Evolutionary conservation across 441 rosid species (phyloP), one percentile per base, ranked within the genome.

Genomic region (Brassica hybrid): DNA sequence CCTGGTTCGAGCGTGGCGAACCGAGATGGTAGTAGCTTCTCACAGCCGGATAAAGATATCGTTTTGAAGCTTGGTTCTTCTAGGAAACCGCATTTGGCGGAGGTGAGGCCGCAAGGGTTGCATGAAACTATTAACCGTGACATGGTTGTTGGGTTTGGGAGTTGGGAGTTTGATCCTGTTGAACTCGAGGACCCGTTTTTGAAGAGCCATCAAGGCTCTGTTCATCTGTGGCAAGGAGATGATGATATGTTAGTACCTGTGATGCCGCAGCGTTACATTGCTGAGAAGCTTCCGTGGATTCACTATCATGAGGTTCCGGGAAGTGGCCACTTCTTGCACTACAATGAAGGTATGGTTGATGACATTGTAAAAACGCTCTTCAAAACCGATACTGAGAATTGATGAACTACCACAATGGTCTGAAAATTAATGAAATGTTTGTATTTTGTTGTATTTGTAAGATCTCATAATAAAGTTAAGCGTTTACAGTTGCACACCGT

Each of bases 181-280:
- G 88, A 84, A 9, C 71, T 89, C 3, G 69, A 27, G 14, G 77
- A 84, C 74, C 89, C 88, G 36, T 86, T 86, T 58, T 76, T 84
- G 0, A 25, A 79, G 68, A 62, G 48, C 0, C 72, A 80, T 45
- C 6, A n/a, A 27, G 84, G 89, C 16, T 83, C 77, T 0, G 82
- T 89, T 10, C 91, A 87, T 57, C 52, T 87, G 34, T 89, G 93
- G 88, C 88, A 89, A 73, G 88, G 89, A 17, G 38, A 52, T 2
- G 85, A 85, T 11, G 93, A 89, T 64, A 60, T 78, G 79, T 74
- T 86, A 71, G 86, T 85, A 30, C 85, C 88, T 32, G 78, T 23
- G 52, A 57, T 57, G 48, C 6, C 84, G 10, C 87, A 85, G 64
- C 82, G 84, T 11, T 83, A 74, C 75, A 79, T 89, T 54, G 75